Conservation (phyloP, 192 early-diverging fungal species). For the Spizellomyces punctatus region DNA sequence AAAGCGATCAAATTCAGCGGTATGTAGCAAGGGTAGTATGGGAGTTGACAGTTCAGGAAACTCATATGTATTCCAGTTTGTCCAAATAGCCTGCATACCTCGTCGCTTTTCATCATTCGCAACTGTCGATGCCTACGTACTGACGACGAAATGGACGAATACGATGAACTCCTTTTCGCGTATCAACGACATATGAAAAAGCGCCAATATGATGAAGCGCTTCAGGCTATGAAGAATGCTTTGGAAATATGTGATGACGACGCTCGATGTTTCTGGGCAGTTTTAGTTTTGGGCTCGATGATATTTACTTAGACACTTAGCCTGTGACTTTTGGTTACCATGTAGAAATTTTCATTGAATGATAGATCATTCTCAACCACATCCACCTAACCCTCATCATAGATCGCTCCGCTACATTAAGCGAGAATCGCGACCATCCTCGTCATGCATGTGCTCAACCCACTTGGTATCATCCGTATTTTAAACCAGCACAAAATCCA, state of each 20-base stretch:
- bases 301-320: too few species aligned
- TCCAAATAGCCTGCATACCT: slow-evolving; percentile 8
- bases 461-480: slow-evolving; percentile 3
- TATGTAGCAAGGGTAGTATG: background rate
- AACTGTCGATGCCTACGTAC: slow-evolving; percentile 20
- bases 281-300: too few species aligned
- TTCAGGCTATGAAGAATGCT: slow-evolving; percentile 1
- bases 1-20: background rate
- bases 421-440: too few species aligned
- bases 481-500: slow-evolving; percentile 29
- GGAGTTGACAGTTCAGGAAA: background rate
- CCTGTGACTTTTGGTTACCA: too few species aligned
- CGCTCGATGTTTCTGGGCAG: too few species aligned
- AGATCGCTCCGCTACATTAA: too few species aligned
- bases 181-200: slow-evolving; percentile 15
- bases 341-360: too few species aligned
- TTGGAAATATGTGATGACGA: slow-evolving; percentile 30
- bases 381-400: too few species aligned
- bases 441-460: too few species aligned
- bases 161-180: slow-evolving; percentile 20
- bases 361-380: too few species aligned
- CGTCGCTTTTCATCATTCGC: slow-evolving; percentile 1
- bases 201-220: background rate
- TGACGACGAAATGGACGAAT: slow-evolving; percentile 16
- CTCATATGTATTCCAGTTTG: slow-evolving; percentile 7